phyloP scores from a whole-genome alignment of 2,329 filamentous ascomycete genomes.

The Alternaria consortialis region DNA sequence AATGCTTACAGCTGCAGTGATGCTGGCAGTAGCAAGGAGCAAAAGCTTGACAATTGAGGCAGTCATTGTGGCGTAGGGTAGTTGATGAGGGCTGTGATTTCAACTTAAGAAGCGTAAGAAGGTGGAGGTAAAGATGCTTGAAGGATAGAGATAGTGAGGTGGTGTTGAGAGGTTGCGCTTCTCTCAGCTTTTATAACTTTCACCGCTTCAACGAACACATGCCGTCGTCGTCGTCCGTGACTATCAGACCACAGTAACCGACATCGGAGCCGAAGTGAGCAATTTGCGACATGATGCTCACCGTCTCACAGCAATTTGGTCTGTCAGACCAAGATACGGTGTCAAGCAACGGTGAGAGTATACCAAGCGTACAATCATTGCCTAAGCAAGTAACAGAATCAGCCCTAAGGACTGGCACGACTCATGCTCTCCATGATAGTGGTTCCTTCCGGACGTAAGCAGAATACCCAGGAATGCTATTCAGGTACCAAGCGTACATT shows the following conservation, averaged over 20 bases:
- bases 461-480: not conserved
- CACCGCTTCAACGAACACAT: not conserved
- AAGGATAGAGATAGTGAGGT: not conserved
- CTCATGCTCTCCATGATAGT: not conserved
- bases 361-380: conserved; percentile 1
- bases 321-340: too few species aligned
- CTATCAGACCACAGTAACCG: not conserved
- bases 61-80: not conserved
- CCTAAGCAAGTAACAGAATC: not conserved
- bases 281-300: not conserved
- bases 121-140: not conserved
- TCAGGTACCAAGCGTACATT: not conserved
- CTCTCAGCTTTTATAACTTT: not conserved
- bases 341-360: not conserved
- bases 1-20: not conserved
- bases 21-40: not conserved
- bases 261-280: not conserved
- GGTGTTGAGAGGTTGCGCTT: not conserved
- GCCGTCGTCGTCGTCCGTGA: not conserved
- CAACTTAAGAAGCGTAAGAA: not conserved
- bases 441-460: not conserved
- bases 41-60: not conserved
- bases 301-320: not conserved
- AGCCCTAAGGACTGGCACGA: not conserved
- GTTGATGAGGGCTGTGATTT: not conserved